Percentiles rank a stretch among this genome's conserved stretches.
Conservation (phyloP, 2,329 filamentous ascomycete species). For the Colletotrichum melonis region DNA sequence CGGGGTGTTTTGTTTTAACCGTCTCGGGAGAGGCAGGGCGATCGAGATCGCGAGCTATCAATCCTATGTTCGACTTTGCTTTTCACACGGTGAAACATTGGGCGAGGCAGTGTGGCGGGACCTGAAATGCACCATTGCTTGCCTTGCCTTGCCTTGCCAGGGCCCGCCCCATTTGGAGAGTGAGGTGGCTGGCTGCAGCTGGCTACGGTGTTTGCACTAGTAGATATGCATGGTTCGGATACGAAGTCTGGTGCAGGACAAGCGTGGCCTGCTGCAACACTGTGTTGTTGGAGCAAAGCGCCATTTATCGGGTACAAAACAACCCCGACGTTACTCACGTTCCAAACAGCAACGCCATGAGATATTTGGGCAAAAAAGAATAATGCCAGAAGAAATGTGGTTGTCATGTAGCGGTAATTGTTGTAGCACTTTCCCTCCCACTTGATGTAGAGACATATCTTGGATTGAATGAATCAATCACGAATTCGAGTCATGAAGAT, state of each 20-base stretch:
- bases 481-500: no score
- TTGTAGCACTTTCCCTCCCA: no score
- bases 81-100: conserved; percentile 27
- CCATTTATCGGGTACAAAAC: neutral
- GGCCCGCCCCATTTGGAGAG: neutral
- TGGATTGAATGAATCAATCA: no score
- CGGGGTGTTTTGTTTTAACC: neutral
- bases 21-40: neutral
- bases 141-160: neutral
- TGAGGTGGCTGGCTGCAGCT: neutral
- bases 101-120: conserved; percentile 19
- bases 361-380: neutral
- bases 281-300: neutral
- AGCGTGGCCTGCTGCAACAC: neutral
- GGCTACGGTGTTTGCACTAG: neutral
- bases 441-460: no score
- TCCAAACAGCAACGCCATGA: neutral
- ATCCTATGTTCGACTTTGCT: conserved; percentile 13
- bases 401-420: no score
- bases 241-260: neutral
- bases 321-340: neutral
- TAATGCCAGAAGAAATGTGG: no score
- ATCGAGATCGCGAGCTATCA: neutral
- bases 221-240: neutral
- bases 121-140: neutral